phyloP scores from a whole-genome alignment of 352 stramenopile genomes.

The Pythium insidiosum region DNA sequence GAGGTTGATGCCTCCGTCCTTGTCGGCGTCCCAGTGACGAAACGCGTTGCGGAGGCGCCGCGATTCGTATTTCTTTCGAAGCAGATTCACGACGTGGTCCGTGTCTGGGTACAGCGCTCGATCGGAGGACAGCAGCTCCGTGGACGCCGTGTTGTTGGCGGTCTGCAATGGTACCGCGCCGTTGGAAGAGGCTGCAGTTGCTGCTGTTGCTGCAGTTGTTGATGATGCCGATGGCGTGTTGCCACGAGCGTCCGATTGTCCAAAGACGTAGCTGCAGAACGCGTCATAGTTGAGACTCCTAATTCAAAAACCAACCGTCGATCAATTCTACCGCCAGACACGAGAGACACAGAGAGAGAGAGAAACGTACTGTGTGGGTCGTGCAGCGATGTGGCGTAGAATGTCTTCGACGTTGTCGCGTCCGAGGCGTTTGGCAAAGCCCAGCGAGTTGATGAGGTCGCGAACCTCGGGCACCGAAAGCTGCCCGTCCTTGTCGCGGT shows the following conservation, averaged over 20 bases:
- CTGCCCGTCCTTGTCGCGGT: slow-evolving; percentile 42
- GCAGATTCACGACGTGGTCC: slow-evolving; percentile 26
- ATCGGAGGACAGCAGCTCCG: slow-evolving; percentile 2
- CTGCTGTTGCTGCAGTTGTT: neutral
- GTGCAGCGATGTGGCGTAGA: slow-evolving; percentile 23
- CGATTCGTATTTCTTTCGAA: slow-evolving; percentile 42
- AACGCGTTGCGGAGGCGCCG: slow-evolving; percentile 32
- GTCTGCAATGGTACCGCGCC: neutral
- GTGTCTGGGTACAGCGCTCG: slow-evolving; percentile 22
- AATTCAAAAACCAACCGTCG: too few species aligned
- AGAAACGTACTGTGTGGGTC: slow-evolving; percentile 21
- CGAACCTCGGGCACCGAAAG: slow-evolving; percentile 26
- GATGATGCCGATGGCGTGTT: neutral
- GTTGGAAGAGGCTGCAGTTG: neutral
- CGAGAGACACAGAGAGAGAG: too few species aligned
- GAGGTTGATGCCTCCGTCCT: slow-evolving; percentile 36
- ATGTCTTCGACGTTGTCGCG: slow-evolving; percentile 25
- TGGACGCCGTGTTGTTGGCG: slow-evolving; percentile 3
- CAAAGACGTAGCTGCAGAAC: slow-evolving; percentile 32
- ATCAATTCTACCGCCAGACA: too few species aligned
- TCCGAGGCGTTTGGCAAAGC: slow-evolving; percentile 26
- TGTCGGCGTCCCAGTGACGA: slow-evolving; percentile 51
- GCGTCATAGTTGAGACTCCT: slow-evolving; percentile 37
- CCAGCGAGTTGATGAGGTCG: slow-evolving; percentile 34
- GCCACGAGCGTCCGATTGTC: too few species aligned